These are phyloP conservation scores for Phialemoniopsis sp. DNA, from an alignment of 2,329 filamentous ascomycete genomes.

Conservation along the genomic window DNA sequence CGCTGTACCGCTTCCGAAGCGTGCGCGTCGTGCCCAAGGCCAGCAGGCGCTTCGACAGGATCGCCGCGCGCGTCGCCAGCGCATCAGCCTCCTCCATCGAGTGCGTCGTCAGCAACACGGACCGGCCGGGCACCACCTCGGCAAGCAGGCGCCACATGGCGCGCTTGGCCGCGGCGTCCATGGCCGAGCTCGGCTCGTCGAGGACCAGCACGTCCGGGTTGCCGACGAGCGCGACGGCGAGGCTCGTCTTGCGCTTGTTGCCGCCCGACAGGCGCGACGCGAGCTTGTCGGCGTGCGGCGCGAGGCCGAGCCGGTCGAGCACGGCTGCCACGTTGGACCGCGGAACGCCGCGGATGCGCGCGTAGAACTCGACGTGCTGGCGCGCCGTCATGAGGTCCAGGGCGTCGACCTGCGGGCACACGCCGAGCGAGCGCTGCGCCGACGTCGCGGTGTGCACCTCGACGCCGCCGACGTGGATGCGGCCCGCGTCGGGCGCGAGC, in stretches of 20 bases:
- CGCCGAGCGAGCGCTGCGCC: constrained; percentile 76
- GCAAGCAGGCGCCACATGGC: constrained; percentile 89
- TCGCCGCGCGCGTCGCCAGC: constrained; percentile 76
- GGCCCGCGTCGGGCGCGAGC: constrained; percentile 59
- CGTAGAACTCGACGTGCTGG: constrained; percentile 87
- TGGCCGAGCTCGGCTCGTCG: constrained; percentile 83
- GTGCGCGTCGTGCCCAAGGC: constrained; percentile 73
- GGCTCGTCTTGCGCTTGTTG: constrained; percentile 84
- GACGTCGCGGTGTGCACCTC: constrained; percentile 77
- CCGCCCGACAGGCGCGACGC: constrained; percentile 79
- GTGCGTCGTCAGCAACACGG: constrained; percentile 84
- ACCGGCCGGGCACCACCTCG: constrained; percentile 70
- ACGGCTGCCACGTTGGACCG: constrained; percentile 77
- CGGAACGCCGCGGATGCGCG: constrained; percentile 72
- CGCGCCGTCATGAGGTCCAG: constrained; percentile 87
- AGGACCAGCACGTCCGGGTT: constrained; percentile 84
- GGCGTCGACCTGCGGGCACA: constrained; percentile 85
- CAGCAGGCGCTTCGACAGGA: constrained; percentile 82
- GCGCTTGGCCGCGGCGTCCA: constrained; percentile 87
- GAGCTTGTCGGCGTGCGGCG: constrained; percentile 67
- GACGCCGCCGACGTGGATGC: constrained; percentile 39
- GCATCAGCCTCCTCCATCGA: constrained; percentile 95
- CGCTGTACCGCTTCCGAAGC: constrained; percentile 71
- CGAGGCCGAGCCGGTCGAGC: constrained; percentile 74
- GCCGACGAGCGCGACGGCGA: constrained; percentile 89